Evolutionary conservation across 495 filamentous ascomycete genomes (phyloP).

Genomic region (Lichina pygmaea): DNA sequence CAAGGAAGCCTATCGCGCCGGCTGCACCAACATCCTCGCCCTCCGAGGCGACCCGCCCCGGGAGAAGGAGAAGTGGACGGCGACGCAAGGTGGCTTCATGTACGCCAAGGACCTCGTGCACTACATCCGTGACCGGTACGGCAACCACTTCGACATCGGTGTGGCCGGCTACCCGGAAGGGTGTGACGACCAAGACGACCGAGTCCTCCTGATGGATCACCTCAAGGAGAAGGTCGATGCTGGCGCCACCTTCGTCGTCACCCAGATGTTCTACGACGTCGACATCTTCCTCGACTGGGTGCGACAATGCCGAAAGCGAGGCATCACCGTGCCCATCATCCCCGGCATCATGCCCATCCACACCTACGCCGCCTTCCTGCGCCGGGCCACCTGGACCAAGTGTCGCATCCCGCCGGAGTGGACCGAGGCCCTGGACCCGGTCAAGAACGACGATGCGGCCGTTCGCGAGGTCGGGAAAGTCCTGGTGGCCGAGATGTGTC

Average conservation of each 20-base stretch:
- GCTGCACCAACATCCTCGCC: constrained; percentile 93
- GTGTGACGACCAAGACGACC: constrained; percentile 71
- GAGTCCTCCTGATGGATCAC: constrained; percentile 65
- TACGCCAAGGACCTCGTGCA: constrained; percentile 87
- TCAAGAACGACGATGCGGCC: constrained; percentile 88
- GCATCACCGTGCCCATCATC: constrained; percentile 74
- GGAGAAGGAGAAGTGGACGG: constrained; percentile 85
- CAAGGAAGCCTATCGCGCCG: constrained; percentile 69
- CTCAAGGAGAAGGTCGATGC: constrained; percentile 95
- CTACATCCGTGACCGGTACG: constrained; percentile 73
- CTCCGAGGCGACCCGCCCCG: constrained; percentile 84
- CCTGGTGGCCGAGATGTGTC: constrained; percentile 80
- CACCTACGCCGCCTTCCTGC: constrained; percentile 74
- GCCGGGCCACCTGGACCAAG: constrained; percentile 72
- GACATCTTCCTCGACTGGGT: constrained; percentile 90
- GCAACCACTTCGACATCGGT: constrained; percentile 91
- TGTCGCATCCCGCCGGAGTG: constrained; percentile 56
- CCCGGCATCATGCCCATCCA: constrained; percentile 98
- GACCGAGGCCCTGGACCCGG: constrained; percentile 58
- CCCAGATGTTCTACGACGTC: constrained; percentile 98
- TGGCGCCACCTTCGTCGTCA: constrained; percentile 78
- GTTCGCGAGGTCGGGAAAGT: constrained; percentile 76
- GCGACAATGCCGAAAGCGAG: constrained; percentile 50
- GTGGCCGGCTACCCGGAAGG: constrained; percentile 96
- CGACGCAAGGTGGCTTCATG: constrained; percentile 55